Percentiles rank a stretch among this genome's conserved stretches.
Conservation (phyloP, 2,329 filamentous ascomycete genomes). For the Seiridium unicorne region DNA sequence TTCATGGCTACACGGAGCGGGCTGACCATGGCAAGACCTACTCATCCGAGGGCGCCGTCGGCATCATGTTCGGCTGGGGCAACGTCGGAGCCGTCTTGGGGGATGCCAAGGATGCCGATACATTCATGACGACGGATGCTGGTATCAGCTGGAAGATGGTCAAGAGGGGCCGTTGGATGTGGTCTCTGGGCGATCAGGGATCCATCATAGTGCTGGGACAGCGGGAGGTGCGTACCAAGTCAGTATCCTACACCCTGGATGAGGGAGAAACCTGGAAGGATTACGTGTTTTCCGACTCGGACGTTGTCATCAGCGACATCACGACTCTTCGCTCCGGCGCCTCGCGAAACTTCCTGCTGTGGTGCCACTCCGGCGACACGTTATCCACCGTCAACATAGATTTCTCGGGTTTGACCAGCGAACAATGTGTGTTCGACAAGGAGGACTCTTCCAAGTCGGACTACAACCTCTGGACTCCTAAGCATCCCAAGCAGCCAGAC, state of each 20-base stretch:
- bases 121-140: constrained; percentile 89
- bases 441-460: constrained; percentile 55
- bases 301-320: constrained; percentile 75
- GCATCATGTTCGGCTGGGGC: constrained; percentile 85
- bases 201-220: constrained; percentile 87
- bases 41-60: constrained; percentile 83
- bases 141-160: constrained; percentile 84
- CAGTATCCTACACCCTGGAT: constrained; percentile 74
- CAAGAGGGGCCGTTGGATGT: constrained; percentile 85
- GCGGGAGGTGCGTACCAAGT: constrained; percentile 64
- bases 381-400: constrained; percentile 81
- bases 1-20: constrained; percentile 95
- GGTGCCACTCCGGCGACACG: constrained; percentile 65
- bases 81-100: constrained; percentile 78
- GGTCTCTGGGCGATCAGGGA: constrained; percentile 95
- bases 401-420: constrained; percentile 77
- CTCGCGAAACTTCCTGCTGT: constrained; percentile 88
- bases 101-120: constrained; percentile 71
- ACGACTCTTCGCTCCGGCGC: constrained; percentile 87
- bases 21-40: constrained; percentile 79
- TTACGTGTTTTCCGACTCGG: constrained; percentile 69
- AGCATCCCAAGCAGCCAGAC: constrained; percentile 74
- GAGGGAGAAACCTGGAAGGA: constrained; percentile 78
- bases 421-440: constrained; percentile 68
- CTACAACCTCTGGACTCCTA: constrained; percentile 85